phyloP scores from a whole-genome alignment of 2,329 filamentous ascomycete species.

The Exophiala spinifera region DNA sequence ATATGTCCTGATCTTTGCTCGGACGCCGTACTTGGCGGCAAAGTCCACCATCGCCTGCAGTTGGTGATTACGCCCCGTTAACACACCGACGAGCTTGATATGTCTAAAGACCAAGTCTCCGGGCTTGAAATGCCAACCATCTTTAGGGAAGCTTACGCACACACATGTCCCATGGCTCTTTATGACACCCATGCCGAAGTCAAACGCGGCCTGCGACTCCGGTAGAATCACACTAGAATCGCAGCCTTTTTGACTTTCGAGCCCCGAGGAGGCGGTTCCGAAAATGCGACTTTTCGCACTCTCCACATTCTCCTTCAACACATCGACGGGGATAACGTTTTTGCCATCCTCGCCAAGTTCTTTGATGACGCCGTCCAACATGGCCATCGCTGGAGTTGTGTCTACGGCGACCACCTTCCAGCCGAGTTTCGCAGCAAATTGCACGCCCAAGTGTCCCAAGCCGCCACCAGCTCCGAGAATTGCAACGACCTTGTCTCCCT shows the following conservation, averaged over 20 bases:
- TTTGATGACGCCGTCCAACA: conserved; percentile 30
- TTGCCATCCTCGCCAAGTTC: conserved; percentile 19
- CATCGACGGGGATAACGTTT: conserved; percentile 40
- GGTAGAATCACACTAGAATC: conserved; percentile 48
- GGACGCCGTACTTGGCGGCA: conserved; percentile 19
- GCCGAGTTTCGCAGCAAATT: conserved; percentile 37
- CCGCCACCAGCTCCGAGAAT: conserved; percentile 37
- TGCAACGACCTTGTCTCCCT: conserved; percentile 36
- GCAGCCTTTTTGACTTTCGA: conserved; percentile 41
- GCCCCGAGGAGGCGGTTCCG: conserved; percentile 12
- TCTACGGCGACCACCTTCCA: conserved; percentile 39
- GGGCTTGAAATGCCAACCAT: conserved; percentile 27
- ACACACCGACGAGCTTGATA: conserved; percentile 26
- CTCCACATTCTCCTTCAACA: conserved; percentile 34
- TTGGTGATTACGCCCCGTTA: conserved; percentile 24
- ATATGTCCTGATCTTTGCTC: conserved; percentile 23
- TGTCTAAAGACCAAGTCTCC: conserved; percentile 29
- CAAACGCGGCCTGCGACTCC: conserved; percentile 47
- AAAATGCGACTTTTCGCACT: conserved; percentile 33
- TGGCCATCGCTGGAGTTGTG: conserved; percentile 25
- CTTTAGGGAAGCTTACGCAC: conserved; percentile 46
- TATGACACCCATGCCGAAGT: conserved; percentile 45
- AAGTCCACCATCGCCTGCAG: conserved; percentile 29
- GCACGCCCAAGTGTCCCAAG: conserved; percentile 33
- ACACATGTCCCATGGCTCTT: conserved; percentile 47